Conservation (phyloP, 1,284 basidiomycete genomes). For the Cryptococcus neoformans region DNA sequence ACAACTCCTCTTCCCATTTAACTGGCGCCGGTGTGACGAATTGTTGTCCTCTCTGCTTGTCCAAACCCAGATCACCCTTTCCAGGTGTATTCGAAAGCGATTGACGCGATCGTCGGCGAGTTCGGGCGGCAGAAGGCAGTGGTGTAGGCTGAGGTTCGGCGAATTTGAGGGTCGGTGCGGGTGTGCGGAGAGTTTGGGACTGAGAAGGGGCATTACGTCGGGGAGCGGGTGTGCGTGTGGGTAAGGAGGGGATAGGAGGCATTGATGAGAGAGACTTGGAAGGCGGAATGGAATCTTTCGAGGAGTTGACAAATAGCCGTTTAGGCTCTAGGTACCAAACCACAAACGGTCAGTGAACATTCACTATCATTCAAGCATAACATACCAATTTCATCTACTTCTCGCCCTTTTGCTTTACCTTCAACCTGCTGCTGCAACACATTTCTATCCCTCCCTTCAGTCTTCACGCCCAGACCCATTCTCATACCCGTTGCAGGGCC, state of each 20-base stretch:
- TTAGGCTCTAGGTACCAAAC: slow-evolving; percentile 23
- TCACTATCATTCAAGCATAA: background rate
- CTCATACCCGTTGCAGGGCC: slow-evolving; percentile 13
- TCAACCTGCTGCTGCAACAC: slow-evolving; percentile 9
- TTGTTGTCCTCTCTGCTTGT: background rate
- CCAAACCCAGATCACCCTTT: slow-evolving; percentile 8
- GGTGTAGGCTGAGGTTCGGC: slow-evolving; percentile 22
- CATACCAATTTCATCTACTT: slow-evolving; percentile 30
- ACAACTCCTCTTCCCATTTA: slow-evolving; percentile 39
- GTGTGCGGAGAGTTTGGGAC: slow-evolving; percentile 2
- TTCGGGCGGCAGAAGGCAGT: slow-evolving; percentile 36
- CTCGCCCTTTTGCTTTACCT: slow-evolving; percentile 26
- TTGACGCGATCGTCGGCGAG: slow-evolving; percentile 27
- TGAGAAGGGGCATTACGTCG: slow-evolving; percentile 4
- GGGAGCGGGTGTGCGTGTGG: background rate
- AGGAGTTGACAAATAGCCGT: slow-evolving; percentile 25
- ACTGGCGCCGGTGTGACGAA: slow-evolving; percentile 26
- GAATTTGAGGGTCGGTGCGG: slow-evolving; percentile 21
- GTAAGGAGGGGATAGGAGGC: slow-evolving; percentile 13
- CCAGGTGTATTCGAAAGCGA: slow-evolving; percentile 12
- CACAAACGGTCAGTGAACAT: background rate
- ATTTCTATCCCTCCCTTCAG: slow-evolving; percentile 27
- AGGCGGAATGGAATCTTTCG: slow-evolving; percentile 21
- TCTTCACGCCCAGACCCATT: slow-evolving; percentile 26
- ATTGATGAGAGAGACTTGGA: slow-evolving; percentile 30